Percentiles rank a stretch among this genome's conserved stretches.
Conservation (phyloP, 495 filamentous ascomycete genomes). For the Penicillium chermesinum region DNA sequence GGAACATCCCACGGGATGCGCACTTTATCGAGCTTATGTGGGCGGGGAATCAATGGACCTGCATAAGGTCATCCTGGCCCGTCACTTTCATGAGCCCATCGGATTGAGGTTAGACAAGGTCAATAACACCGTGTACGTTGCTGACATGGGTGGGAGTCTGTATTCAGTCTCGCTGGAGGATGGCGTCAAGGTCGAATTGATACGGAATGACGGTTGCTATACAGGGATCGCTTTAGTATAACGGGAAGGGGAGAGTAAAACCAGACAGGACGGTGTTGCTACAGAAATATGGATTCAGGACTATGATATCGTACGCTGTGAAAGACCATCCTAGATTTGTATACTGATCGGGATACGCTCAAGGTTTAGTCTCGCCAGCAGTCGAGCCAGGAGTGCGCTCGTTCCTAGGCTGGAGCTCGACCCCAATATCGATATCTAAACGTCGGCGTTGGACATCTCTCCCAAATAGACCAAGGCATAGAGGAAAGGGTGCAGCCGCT, state of each 20-base stretch:
- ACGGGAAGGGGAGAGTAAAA: too few species aligned
- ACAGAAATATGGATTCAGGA: too few species aligned
- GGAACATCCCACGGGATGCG: conserved; percentile 33
- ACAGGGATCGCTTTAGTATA: conserved; percentile 26
- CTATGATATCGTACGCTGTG: too few species aligned
- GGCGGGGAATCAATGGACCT: conserved; percentile 11
- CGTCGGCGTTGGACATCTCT: conserved; percentile 49
- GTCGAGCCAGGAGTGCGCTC: too few species aligned
- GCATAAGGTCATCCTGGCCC: conserved; percentile 31
- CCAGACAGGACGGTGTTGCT: too few species aligned
- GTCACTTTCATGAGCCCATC: conserved; percentile 39
- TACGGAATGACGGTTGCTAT: conserved; percentile 24
- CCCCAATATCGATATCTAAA: conserved; percentile 50
- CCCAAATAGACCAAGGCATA: conserved; percentile 64
- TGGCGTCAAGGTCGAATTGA: conserved; percentile 30
- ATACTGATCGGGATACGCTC: too few species aligned
- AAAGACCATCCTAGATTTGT: too few species aligned
- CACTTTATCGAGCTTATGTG: conserved; percentile 23
- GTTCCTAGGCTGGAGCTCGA: conserved; percentile 19
- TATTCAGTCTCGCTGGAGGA: conserved; percentile 43
- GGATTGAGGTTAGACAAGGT: conserved; percentile 39
- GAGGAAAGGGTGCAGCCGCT: conserved; percentile 59
- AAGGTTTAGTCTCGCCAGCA: too few species aligned
- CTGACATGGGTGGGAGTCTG: conserved; percentile 43
- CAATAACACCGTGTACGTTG: conserved; percentile 38